Evolutionary conservation across 2,329 filamentous ascomycete species (phyloP).

Genomic region (Cercospora sesami): DNA sequence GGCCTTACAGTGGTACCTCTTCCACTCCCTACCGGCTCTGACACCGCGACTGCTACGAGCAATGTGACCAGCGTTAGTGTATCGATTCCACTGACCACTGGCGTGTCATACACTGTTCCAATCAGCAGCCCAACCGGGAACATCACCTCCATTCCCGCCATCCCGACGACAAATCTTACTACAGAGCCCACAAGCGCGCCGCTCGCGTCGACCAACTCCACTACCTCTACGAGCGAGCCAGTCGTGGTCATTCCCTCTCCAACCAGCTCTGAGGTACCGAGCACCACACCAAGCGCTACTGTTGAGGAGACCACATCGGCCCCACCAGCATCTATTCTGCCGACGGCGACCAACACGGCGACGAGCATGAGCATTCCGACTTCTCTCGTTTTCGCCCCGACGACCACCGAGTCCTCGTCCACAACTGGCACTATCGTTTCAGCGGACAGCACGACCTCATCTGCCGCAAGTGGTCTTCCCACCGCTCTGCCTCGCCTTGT

Average conservation of each 20-base stretch:
- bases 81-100: conserved; percentile 26
- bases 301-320: conserved; percentile 24
- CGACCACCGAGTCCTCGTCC: conserved; percentile 34
- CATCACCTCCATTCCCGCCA: conserved; percentile 1
- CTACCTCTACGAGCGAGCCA: conserved; percentile 2
- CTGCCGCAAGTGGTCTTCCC: conserved; percentile 57
- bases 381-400: conserved; percentile 61
- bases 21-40: conserved; percentile 24
- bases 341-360: conserved; percentile 50
- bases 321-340: conserved; percentile 44
- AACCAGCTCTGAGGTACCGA: conserved; percentile 14
- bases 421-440: conserved; percentile 27
- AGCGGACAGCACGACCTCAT: conserved; percentile 47
- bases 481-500: conserved; percentile 72
- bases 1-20: conserved; percentile 30
- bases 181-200: background rate
- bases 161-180: background rate
- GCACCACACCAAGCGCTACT: conserved; percentile 14
- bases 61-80: conserved; percentile 21
- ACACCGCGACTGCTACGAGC: conserved; percentile 24
- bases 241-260: conserved; percentile 8
- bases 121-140: conserved; percentile 7
- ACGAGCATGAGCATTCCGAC: conserved; percentile 57
- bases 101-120: conserved; percentile 16
- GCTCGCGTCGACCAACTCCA: conserved; percentile 3